These are phyloP conservation scores for Leccinum subgranulosum DNA, from an alignment of 768 basidiomycete genomes.

Conservation along the genomic window DNA sequence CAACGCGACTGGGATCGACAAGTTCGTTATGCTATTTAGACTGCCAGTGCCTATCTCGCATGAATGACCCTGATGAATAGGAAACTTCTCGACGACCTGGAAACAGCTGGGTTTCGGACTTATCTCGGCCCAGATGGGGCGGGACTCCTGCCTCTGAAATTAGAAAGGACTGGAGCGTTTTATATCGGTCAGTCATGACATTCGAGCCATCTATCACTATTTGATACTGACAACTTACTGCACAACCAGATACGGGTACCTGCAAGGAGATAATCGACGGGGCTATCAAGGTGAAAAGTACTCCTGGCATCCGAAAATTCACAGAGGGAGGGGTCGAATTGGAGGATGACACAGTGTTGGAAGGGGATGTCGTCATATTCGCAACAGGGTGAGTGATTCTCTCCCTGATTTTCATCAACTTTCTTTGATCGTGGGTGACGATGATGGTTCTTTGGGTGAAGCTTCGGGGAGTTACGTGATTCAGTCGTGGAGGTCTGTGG, in stretches of 20 bases:
- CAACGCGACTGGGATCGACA: constrained; percentile 21
- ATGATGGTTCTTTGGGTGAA: constrained; percentile 17
- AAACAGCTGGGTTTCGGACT: constrained; percentile 35
- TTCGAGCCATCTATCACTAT: neutral
- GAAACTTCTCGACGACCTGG: constrained; percentile 38
- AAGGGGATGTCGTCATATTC: constrained; percentile 32
- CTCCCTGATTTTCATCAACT: neutral
- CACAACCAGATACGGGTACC: constrained; percentile 35
- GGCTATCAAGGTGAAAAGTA: constrained; percentile 48
- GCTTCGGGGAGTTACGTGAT: constrained; percentile 43
- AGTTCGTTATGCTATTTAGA: constrained; percentile 6
- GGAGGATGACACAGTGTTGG: constrained; percentile 23
- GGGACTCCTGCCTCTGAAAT: constrained; percentile 32
- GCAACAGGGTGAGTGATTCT: constrained; percentile 31
- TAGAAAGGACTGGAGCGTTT: constrained; percentile 34
- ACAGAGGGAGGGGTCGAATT: constrained; percentile 28
- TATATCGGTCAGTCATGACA: constrained; percentile 34
- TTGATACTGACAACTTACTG: neutral
- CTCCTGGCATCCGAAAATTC: constrained; percentile 27
- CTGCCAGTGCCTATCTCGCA: no score
- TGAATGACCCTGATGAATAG: constrained; percentile 18
- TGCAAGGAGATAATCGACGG: constrained; percentile 46
- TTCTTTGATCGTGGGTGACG: neutral
- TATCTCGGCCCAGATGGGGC: constrained; percentile 38
- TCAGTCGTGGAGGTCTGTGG: constrained; percentile 45